Evolutionary conservation across 2,329 filamentous ascomycete genomes (phyloP), one percentile per base, ranked within the genome.

Genomic region (Aspergillus sp.): DNA sequence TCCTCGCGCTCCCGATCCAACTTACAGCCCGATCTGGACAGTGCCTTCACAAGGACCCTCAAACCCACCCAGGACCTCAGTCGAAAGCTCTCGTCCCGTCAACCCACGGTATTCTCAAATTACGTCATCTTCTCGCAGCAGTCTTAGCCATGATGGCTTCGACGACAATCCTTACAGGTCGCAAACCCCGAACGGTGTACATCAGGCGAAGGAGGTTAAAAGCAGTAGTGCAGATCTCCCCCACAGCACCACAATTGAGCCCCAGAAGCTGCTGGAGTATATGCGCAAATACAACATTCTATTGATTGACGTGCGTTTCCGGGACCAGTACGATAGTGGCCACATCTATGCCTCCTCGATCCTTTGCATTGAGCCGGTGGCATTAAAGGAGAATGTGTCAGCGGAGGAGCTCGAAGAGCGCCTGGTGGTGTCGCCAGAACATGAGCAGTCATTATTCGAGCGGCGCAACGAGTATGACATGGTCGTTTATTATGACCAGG

Each of bases 291-390:
- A 78, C 78, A 87, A 77, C 62, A 82, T 97, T 23, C 79, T 99
- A 12, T 75, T 98, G 23, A 92, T 99, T 65, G 95, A 99, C 74
- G 87, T 97, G 45, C 88, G 95, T 41, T 81, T 85, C 58, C 88
- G 95, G 25, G 86, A 90, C 56, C 86, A 90, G 8, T 99, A 91
- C 71, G 92, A 98, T 67, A 84, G 89, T 51, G 95, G 95, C 0
- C 95, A 99, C 72, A 92, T 99, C 64, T 90, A 90, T 80, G 88
- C 90, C 5, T 88, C 88, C 58, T 89, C 87, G 5, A 91, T 92
- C 41, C 91, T 99, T 48, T 99, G 95, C 74, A 86, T 99, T 62
- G 95, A 99, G 70, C 92, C 93, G 23, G 85, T 96, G 48, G 85
- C 89, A 9, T 75, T 92, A 51, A 86, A 91, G 57, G 85, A 89